Conservation (phyloP, 257 asterid species). For the Agastache rugosa region DNA sequence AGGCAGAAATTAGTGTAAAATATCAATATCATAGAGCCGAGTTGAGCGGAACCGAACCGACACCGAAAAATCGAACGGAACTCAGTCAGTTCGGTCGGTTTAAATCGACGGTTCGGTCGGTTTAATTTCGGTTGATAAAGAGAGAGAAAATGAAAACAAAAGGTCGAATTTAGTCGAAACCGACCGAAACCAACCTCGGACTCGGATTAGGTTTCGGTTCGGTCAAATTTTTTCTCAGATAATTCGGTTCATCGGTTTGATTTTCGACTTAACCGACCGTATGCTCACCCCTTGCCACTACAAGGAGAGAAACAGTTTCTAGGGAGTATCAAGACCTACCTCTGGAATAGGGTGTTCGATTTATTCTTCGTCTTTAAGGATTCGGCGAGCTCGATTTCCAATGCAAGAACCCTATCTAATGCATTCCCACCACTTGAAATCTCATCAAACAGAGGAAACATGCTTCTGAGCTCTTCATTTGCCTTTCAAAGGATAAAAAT, state of each 20-base stretch:
- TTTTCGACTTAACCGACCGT: too few species aligned
- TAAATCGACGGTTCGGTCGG: too few species aligned
- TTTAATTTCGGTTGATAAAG: too few species aligned
- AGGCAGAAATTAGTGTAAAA: constrained; percentile 17
- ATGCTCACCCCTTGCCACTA: not conserved
- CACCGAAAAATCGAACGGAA: too few species aligned
- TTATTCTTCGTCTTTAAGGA: constrained; percentile 73
- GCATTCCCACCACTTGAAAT: constrained; percentile 73
- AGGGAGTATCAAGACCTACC: constrained; percentile 50
- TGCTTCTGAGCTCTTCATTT: constrained; percentile 82
- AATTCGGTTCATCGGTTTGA: too few species aligned
- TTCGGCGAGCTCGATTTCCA: constrained; percentile 96
- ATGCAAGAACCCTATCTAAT: constrained; percentile 83
- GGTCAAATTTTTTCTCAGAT: too few species aligned
- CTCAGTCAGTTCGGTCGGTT: too few species aligned
- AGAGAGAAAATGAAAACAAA: too few species aligned
- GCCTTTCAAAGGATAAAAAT: constrained; percentile 51
- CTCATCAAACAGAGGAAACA: constrained; percentile 74
- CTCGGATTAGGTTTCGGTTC: not conserved
- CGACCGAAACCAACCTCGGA: not conserved
- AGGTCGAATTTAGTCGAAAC: not conserved
- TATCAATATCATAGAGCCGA: too few species aligned
- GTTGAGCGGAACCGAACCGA: too few species aligned
- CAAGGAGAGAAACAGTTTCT: not conserved
- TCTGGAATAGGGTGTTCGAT: constrained; percentile 61